Evolutionary conservation across 805 yeast species (phyloP).

Genomic region (Nakazawaea ishiwadae): DNA sequence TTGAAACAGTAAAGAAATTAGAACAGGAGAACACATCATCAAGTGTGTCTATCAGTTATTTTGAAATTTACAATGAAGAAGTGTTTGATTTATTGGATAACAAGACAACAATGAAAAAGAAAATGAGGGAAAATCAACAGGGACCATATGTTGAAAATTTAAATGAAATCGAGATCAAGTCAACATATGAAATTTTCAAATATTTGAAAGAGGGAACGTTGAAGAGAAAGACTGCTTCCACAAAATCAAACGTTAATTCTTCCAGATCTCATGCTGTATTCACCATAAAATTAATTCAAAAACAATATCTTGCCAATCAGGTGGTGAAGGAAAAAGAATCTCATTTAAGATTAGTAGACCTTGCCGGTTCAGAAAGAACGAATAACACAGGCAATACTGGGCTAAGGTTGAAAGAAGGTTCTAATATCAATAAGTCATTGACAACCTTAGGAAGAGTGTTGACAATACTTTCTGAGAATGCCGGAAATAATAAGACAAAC

Average conservation of each 20-base stretch:
- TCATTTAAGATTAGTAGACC: constrained; percentile 64
- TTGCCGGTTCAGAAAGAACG: constrained; percentile 79
- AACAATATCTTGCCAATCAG: constrained; percentile 34
- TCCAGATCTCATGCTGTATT: constrained; percentile 82
- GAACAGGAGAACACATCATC: constrained; percentile 29
- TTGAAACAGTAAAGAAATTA: constrained; percentile 34
- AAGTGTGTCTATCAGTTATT: constrained; percentile 51
- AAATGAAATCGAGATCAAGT: constrained; percentile 44
- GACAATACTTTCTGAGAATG: constrained; percentile 40
- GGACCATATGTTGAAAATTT: constrained; percentile 75
- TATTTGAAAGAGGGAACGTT: constrained; percentile 47
- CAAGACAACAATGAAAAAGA: constrained; percentile 25
- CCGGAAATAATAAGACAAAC: constrained; percentile 15
- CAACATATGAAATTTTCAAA: constrained; percentile 42
- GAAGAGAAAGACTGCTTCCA: constrained; percentile 64
- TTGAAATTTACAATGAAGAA: constrained; percentile 76
- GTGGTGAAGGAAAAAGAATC: constrained; percentile 49
- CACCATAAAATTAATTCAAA: constrained; percentile 58
- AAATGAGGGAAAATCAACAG: constrained; percentile 60
- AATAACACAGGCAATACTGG: constrained; percentile 57
- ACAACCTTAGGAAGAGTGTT: constrained; percentile 74
- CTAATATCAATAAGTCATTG: constrained; percentile 71
- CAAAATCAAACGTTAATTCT: constrained; percentile 66
- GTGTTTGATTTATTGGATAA: constrained; percentile 54
- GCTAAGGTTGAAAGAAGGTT: constrained; percentile 65